Percentiles rank a stretch among this genome's conserved stretches.
These are phyloP conservation scores for Davidsoniella eucalypti DNA, from an alignment of 2,329 filamentous ascomycete species.

Conservation along the genomic window DNA sequence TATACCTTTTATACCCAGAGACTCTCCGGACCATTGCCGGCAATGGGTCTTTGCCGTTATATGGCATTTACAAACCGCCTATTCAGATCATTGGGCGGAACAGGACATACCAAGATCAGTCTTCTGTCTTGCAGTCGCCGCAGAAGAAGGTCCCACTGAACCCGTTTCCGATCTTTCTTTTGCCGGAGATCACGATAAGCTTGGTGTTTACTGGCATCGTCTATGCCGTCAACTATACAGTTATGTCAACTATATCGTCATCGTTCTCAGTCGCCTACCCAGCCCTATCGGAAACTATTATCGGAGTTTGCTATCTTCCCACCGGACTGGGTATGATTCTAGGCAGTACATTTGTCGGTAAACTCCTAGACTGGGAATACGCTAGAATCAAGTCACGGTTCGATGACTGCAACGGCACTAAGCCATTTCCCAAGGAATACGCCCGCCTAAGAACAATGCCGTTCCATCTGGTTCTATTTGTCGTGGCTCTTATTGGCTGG, in stretches of 20 bases:
- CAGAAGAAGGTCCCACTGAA: constrained; percentile 14
- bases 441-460: constrained; percentile 18
- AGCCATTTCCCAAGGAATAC: constrained; percentile 17
- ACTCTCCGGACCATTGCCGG: constrained; percentile 18
- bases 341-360: constrained; percentile 18
- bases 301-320: constrained; percentile 20
- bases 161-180: constrained; percentile 19
- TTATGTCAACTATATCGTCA: constrained; percentile 21
- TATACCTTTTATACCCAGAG: constrained; percentile 20
- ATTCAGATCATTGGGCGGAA: constrained; percentile 13
- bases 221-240: constrained; percentile 18
- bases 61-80: constrained; percentile 14
- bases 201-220: constrained; percentile 20
- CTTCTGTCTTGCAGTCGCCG: background rate
- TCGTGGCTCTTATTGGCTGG: constrained; percentile 17
- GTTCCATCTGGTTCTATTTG: constrained; percentile 15
- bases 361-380: constrained; percentile 20
- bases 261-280: constrained; percentile 18
- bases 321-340: constrained; percentile 20
- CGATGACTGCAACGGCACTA: background rate
- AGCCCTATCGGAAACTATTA: constrained; percentile 18
- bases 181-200: constrained; percentile 19
- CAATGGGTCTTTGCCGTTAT: constrained; percentile 16
- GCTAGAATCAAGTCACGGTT: constrained; percentile 14
- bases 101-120: background rate